phyloP scores from a whole-genome alignment of 805 yeast species.

The Candida manassasensis region DNA sequence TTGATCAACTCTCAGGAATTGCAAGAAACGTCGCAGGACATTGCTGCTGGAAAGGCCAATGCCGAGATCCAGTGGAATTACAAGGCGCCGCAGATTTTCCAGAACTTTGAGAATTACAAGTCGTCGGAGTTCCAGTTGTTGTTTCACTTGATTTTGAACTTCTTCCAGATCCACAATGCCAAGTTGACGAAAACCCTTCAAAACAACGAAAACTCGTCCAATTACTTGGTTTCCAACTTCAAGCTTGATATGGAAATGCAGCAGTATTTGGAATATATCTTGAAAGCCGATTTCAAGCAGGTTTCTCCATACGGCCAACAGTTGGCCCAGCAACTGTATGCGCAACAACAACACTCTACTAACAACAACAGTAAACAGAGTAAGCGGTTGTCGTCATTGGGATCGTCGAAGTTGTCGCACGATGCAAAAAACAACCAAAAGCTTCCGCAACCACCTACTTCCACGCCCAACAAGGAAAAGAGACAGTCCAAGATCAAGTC shows the following conservation, averaged over 20 bases:
- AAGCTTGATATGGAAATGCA: constrained; percentile 36
- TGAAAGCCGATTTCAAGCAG: constrained; percentile 19
- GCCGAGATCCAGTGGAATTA: constrained; percentile 66
- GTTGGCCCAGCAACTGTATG: constrained; percentile 4
- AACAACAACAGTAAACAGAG: not conserved
- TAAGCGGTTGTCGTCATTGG: not conserved
- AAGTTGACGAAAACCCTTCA: constrained; percentile 20
- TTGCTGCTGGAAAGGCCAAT: constrained; percentile 15
- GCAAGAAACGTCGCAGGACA: constrained; percentile 30
- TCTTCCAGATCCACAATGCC: constrained; percentile 39
- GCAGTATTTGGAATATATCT: constrained; percentile 29
- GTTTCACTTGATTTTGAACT: constrained; percentile 61
- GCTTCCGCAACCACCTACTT: constrained; percentile 4
- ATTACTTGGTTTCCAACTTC: constrained; percentile 50
- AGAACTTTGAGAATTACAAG: constrained; percentile 71
- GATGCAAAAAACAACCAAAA: constrained; percentile 1
- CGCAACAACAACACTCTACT: constrained; percentile 6
- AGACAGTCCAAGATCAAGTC: constrained; percentile 51
- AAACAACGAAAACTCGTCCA: constrained; percentile 59
- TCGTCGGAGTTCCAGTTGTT: constrained; percentile 49
- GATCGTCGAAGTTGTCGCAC: constrained; percentile 2
- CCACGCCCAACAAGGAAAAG: constrained; percentile 12
- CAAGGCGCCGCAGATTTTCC: constrained; percentile 73
- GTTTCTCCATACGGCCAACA: constrained; percentile 5
- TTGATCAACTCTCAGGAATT: constrained; percentile 43